phyloP scores from a whole-genome alignment of 2,329 filamentous ascomycete genomes.

The Fusarium sp. region DNA sequence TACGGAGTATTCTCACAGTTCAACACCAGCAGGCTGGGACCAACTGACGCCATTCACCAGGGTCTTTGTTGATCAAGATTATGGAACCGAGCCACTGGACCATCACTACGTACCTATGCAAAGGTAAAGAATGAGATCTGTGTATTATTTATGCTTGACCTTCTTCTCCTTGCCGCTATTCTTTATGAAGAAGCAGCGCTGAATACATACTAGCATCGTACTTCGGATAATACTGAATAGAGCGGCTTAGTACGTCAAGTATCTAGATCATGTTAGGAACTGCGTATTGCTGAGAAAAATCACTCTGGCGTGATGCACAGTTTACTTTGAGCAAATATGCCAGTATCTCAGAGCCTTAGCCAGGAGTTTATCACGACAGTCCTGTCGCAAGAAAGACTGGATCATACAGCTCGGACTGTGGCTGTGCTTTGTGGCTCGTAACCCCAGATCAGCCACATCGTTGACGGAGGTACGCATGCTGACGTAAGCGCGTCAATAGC shows the following conservation, averaged over 20 bases:
- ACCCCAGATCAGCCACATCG: slow-evolving; percentile 26
- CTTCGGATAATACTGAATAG: too few species aligned
- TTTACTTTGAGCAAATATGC: too few species aligned
- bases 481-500: slow-evolving; percentile 49
- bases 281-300: too few species aligned
- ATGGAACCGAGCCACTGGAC: background rate
- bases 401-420: slow-evolving; percentile 10
- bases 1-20: background rate
- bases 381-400: background rate
- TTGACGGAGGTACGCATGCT: slow-evolving; percentile 26
- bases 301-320: too few species aligned
- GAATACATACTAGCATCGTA: too few species aligned
- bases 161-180: background rate
- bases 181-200: too few species aligned
- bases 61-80: background rate
- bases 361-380: background rate
- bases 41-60: slow-evolving; percentile 32
- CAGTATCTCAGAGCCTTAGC: too few species aligned
- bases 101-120: background rate
- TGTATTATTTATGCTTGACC: background rate
- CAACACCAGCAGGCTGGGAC: slow-evolving; percentile 14
- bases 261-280: too few species aligned
- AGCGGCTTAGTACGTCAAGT: too few species aligned
- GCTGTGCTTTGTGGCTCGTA: slow-evolving; percentile 33
- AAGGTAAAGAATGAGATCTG: background rate